phyloP scores from a whole-genome alignment of 2,329 filamentous ascomycete species.

The Aspergillus texensis region DNA sequence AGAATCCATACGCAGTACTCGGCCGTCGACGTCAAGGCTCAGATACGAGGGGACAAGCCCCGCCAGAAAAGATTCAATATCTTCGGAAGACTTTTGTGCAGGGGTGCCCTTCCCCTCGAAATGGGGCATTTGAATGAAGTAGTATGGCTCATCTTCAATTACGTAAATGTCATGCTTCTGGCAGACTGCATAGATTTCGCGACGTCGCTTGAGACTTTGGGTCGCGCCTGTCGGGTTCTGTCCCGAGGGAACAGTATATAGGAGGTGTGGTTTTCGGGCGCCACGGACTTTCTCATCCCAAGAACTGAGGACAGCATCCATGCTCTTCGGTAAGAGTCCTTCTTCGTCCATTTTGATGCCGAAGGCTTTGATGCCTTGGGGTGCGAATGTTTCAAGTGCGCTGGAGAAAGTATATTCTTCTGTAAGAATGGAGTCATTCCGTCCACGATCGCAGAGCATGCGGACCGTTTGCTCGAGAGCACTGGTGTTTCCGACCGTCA shows the following conservation, averaged over 20 bases:
- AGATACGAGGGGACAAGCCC: conserved; percentile 68
- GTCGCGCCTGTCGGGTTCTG: conserved; percentile 1
- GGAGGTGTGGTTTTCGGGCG: background rate
- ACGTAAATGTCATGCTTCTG: background rate
- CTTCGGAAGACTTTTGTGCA: too few species aligned
- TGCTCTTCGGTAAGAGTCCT: background rate
- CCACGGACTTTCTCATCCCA: background rate
- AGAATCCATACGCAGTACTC: conserved; percentile 81
- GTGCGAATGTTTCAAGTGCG: background rate
- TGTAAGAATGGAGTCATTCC: background rate
- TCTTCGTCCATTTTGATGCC: background rate
- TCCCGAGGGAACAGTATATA: background rate
- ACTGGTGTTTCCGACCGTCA: background rate
- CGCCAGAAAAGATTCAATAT: background rate
- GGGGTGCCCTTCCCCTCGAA: background rate
- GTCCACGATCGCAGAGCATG: background rate
- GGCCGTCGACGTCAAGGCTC: conserved; percentile 75
- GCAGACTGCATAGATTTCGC: background rate
- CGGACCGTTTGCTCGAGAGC: background rate
- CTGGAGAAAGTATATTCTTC: background rate
- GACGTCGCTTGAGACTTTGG: background rate
- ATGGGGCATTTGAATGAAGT: conserved; percentile 1
- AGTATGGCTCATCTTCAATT: background rate
- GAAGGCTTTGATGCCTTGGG: background rate
- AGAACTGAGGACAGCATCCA: background rate